Evolutionary conservation across 1,284 basidiomycete species (phyloP).

Genomic region (Erythrobasidium hasegawianum): DNA sequence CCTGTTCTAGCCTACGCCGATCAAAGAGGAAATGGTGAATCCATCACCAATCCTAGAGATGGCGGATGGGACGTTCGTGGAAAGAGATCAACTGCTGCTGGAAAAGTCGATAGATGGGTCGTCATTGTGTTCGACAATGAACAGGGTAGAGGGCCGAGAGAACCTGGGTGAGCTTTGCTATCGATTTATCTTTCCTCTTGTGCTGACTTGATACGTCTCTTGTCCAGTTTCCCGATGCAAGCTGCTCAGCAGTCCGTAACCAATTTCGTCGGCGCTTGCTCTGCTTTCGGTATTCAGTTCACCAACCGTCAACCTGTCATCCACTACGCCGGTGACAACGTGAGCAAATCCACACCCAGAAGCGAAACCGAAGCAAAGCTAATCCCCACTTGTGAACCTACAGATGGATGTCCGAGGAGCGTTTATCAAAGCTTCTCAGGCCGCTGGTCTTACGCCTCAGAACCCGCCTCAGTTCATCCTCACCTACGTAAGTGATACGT

Average conservation of each 20-base stretch:
- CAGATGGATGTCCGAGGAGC: constrained; percentile 31
- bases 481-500: constrained; percentile 25
- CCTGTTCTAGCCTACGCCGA: constrained; percentile 27
- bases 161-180: constrained; percentile 26
- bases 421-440: constrained; percentile 19
- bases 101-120: constrained; percentile 18
- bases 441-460: constrained; percentile 10
- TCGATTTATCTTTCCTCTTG: too few species aligned
- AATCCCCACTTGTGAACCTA: too few species aligned
- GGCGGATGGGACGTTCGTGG: constrained; percentile 29
- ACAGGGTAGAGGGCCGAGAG: constrained; percentile 19
- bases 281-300: constrained; percentile 23
- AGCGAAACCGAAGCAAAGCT: too few species aligned
- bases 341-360: too few species aligned
- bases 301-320: constrained; percentile 17
- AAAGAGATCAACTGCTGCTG: constrained; percentile 12
- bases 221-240: constrained; percentile 20
- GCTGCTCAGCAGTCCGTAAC: constrained; percentile 22
- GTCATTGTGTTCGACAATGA: constrained; percentile 36
- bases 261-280: constrained; percentile 19
- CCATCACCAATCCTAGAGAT: constrained; percentile 9
- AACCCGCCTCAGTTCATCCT: constrained; percentile 28
- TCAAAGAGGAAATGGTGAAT: constrained; percentile 4
- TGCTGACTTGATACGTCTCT: neutral
- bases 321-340: constrained; percentile 33